Evolutionary conservation across 1,284 basidiomycete genomes (phyloP), one percentile per base, ranked within the genome.

Genomic region (Amylostereum areolatum): DNA sequence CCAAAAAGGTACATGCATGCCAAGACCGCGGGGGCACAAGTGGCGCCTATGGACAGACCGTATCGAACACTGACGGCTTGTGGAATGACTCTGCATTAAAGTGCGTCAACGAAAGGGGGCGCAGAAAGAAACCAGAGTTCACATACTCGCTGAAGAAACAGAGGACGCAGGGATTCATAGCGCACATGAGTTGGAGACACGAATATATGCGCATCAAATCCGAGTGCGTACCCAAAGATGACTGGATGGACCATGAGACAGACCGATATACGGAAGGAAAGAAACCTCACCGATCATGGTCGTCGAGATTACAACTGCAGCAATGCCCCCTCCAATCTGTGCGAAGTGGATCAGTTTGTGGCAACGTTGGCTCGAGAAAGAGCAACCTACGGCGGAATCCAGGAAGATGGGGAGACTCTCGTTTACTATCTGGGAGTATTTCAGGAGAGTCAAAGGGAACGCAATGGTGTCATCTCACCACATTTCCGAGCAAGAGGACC

Each of bases 381-480:
- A 18, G 18, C 4, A 27, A 62, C 83, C 52, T 65, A 90, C 85
- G 12, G 95, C 88, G 55, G 83, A 87, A 61, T 98, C 92, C 43
- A 97, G 73, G 64, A 97, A 96, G 55, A 97, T 94, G 25, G 95
- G 95, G 46, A 98, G 79, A 62, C 87, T 91, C 66, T 95, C 92
- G 64, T 95, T 95, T 56, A 94, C 80, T 58, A 95, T 84, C 89
- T 87, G 54, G 3, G 35, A 37, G 58, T 61, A 43, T 60, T 52
- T 43, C 8, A n/a, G 25, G 34, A 39, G 5, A 62, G 58, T 39
- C 18, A 36, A 41, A 6, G 5, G 7, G 2, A 34, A 31, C 30
- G 24, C 8, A 27, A 9, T 45, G 3, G 6, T 11, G 34, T 33
- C 8, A 4, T 7, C 89, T 58, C 62, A 92, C 89, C 52, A 94